A percentile compares a stretch with the other conserved stretches of the same genome.
These are phyloP conservation scores for Kuraishia hungarica DNA, from an alignment of 805 yeast genomes.

Conservation along the genomic window DNA sequence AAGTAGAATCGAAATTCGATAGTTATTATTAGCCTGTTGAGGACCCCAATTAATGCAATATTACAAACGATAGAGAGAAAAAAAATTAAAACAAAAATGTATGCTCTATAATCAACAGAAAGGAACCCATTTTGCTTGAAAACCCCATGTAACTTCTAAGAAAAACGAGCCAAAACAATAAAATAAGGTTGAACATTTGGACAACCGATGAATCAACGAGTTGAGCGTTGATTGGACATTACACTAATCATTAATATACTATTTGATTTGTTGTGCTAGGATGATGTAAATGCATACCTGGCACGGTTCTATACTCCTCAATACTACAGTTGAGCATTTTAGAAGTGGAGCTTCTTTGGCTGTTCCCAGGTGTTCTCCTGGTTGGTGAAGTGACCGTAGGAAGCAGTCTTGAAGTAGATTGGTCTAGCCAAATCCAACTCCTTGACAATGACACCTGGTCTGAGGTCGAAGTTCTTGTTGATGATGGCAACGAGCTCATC, in stretches of 20 bases:
- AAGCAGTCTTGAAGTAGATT: constrained; percentile 97
- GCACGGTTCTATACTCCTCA: neutral
- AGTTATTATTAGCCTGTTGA: constrained; percentile 1
- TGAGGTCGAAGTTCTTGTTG: constrained; percentile 91
- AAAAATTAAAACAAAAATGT: neutral
- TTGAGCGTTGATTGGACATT: constrained; percentile 3
- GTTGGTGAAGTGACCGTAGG: constrained; percentile 99
- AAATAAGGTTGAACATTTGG: neutral
- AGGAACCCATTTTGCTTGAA: neutral
- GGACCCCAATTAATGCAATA: constrained; percentile 3
- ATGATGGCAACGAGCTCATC: constrained; percentile 88
- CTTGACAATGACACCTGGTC: constrained; percentile 98
- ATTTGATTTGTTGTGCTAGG: neutral
- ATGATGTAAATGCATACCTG: neutral
- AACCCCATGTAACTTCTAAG: neutral
- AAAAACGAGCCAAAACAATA: neutral
- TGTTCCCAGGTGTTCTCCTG: constrained; percentile 98
- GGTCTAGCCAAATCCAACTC: constrained; percentile 98
- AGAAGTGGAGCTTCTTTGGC: constrained; percentile 71
- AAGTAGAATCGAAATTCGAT: neutral
- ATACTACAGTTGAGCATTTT: constrained; percentile 15
- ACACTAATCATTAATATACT: constrained; percentile 1
- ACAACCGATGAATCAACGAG: neutral
- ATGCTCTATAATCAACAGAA: constrained; percentile 1
- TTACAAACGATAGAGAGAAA: neutral